Evolutionary conservation across 31 red algal genomes (phyloP).

Genomic region (Odonthalia washingtoniensis): DNA sequence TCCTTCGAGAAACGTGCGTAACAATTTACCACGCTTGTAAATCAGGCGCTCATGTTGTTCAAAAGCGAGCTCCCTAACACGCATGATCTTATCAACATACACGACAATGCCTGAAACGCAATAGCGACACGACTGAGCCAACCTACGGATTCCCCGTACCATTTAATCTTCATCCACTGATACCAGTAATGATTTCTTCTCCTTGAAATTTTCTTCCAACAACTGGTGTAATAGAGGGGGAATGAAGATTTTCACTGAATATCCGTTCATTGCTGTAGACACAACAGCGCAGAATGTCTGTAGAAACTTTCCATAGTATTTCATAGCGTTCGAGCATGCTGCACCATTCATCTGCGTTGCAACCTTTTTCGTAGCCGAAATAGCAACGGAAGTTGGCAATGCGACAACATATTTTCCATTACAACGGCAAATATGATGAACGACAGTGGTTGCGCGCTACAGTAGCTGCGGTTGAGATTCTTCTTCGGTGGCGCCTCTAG

Average conservation of each 20-base stretch:
- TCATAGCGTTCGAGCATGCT: conserved; percentile 76
- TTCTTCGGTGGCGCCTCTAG: conserved; percentile 91
- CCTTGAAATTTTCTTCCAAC: conserved; percentile 39
- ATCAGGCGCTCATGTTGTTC: conserved; percentile 60
- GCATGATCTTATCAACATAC: too few relatives aligned
- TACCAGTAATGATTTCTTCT: conserved; percentile 37
- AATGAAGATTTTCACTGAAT: conserved; percentile 73
- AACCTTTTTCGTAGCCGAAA: conserved; percentile 62
- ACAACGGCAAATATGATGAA: conserved; percentile 77
- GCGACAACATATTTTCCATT: conserved; percentile 86
- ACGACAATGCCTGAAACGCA: too few relatives aligned
- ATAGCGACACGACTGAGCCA: conserved; percentile 81
- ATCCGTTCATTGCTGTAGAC: conserved; percentile 40
- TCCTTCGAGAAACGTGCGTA: conserved; percentile 93
- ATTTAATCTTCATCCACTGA: conserved; percentile 75
- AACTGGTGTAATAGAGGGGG: conserved; percentile 62
- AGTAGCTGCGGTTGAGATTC: conserved; percentile 48
- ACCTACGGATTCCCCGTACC: conserved; percentile 87
- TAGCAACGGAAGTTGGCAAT: conserved; percentile 49
- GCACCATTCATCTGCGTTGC: conserved; percentile 63
- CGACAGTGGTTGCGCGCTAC: conserved; percentile 48
- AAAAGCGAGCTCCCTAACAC: conserved; percentile 65
- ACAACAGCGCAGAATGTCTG: conserved; percentile 63
- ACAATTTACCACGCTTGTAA: conserved; percentile 95
- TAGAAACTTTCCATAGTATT: conserved; percentile 88